A percentile compares a stretch with the other conserved stretches of the same genome.
Evolutionary conservation across 441 rosid species (phyloP).

Genomic region (Erodium texanum): DNA sequence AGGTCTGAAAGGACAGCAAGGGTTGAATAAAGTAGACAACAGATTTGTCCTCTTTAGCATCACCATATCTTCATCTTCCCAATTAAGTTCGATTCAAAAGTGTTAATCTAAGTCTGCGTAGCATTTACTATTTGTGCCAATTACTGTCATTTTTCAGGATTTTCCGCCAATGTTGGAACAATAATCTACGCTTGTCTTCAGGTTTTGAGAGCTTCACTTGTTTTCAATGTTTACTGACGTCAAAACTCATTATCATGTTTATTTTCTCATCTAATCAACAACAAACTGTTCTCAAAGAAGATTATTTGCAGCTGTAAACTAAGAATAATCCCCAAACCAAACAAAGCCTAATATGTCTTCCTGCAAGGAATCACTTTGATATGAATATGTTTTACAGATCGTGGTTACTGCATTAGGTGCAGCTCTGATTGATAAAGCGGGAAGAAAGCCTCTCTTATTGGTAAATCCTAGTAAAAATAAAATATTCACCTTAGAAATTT

Average conservation of each 20-base stretch:
- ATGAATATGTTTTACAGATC: constrained; percentile 32
- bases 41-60: too few species aligned
- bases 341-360: not conserved
- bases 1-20: too few species aligned
- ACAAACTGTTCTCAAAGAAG: too few species aligned
- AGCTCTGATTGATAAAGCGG: constrained; percentile 68
- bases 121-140: too few species aligned
- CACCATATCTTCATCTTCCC: too few species aligned
- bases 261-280: too few species aligned
- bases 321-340: too few species aligned
- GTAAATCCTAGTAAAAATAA: constrained; percentile 21
- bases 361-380: not conserved
- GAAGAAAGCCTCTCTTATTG: constrained; percentile 85
- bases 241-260: not conserved
- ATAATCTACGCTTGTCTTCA: constrained; percentile 63
- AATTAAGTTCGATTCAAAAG: too few species aligned
- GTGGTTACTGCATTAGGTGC: constrained; percentile 57
- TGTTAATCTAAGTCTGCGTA: too few species aligned
- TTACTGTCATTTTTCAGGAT: constrained; percentile 36
- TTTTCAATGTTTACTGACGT: not conserved
- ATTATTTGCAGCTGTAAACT: too few species aligned
- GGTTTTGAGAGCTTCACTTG: constrained; percentile 27
- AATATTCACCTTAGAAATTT: constrained; percentile 1
- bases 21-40: too few species aligned
- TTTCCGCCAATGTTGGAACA: constrained; percentile 57